Base-by-base conservation (phyloP, 768 basidiomycete species). In the Lactifluus volemus region DNA sequence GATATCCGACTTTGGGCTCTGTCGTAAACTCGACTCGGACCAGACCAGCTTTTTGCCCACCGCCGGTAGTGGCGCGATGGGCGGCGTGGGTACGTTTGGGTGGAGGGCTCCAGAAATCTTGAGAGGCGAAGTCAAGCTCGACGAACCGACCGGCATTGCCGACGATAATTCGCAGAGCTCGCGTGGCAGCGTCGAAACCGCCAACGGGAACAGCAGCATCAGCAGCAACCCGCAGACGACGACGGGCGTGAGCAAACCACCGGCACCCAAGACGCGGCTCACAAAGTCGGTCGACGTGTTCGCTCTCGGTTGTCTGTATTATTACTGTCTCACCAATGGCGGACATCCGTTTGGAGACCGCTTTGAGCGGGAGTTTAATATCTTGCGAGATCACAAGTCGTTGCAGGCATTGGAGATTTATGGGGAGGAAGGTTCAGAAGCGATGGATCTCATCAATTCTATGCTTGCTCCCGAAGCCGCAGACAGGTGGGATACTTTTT, bases 41-140 rank as follows among this genome's bases (percentile, higher is more conserved):
- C 95, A 98, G 79, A 95, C 93, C 53, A 94, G 92, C 68, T 98
- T 98, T 73, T 75, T 93, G 65, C 96, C 95, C 1, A 98, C 96
- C 0, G 84, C 85, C 15, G 88, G 95, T 68, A 92, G 96, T 25
- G 25, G 25, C 25, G 25, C 25, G 6, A 83, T 88, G 36, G 84
- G 90, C 76, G 91, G 83, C 21, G 93, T 91, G 10, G 97, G 97
- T 14, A 96, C 95, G 0, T 88, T 95, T 19, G 97, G 97, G 1
- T 99, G 97, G 92, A 84, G 97, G 5, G 97, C 97, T 0, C 97
- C 97, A 0, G 97, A 99, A 75, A 94, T 98, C 64, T 74, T 99
- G 49, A 79, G 90, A 25, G 96, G 96, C 2, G 92, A 97, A 57
- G 96, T 99, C 59, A 91, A 90, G 71, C 78, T 98, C 61, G 91